Evolutionary conservation across 345 rosid species (phyloP).

Genomic region (Cardamine chenopodiifolia): DNA sequence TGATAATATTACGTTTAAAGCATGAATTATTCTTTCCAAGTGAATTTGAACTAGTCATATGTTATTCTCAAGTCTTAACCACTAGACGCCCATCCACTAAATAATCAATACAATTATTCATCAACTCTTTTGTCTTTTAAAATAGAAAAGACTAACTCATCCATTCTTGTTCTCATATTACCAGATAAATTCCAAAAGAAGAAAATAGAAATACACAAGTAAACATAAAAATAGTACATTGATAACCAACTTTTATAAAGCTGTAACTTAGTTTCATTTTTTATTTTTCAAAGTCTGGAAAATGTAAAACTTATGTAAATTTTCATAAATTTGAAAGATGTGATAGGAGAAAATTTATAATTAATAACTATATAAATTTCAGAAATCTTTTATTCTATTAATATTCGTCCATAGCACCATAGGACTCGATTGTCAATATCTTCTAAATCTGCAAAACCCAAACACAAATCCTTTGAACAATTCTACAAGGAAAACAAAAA

Average conservation of each 20-base stretch:
- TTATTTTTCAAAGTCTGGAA: conserved; percentile 9
- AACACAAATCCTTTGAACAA: background rate
- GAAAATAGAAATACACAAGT: background rate
- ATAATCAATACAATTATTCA: too few relatives aligned
- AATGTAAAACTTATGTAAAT: background rate
- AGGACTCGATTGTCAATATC: conserved; percentile 1
- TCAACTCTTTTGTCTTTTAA: too few relatives aligned
- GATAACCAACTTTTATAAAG: conserved; percentile 8
- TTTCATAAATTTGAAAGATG: background rate
- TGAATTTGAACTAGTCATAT: too few relatives aligned
- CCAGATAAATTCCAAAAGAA: too few relatives aligned
- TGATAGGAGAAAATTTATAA: background rate
- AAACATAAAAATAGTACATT: background rate
- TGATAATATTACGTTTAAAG: too few relatives aligned
- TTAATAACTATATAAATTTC: background rate
- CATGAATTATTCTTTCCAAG: too few relatives aligned
- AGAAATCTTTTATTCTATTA: background rate
- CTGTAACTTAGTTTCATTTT: background rate
- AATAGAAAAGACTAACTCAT: too few relatives aligned
- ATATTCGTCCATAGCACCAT: background rate
- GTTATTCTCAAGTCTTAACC: too few relatives aligned
- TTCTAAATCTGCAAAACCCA: conserved; percentile 40
- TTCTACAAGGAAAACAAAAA: background rate
- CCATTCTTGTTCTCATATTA: too few relatives aligned
- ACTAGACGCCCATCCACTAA: too few relatives aligned